These are phyloP conservation scores for Colletotrichum viniferum DNA, from an alignment of 2,329 filamentous ascomycete genomes.

Conservation along the genomic window DNA sequence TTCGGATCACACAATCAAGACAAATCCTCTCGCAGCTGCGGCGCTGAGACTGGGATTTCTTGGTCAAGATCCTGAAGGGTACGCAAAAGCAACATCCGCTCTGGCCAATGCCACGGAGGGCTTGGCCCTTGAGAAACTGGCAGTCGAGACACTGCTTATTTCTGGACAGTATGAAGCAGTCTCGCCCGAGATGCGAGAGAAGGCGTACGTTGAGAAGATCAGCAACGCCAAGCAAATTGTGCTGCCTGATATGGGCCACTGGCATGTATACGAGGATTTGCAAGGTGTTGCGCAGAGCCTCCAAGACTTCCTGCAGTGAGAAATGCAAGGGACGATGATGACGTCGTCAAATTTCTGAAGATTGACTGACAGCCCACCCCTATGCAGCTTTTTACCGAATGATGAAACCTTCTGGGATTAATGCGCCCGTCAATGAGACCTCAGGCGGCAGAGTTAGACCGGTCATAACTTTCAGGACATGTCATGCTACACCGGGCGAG, in stretches of 20 bases:
- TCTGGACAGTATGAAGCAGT: constrained; percentile 48
- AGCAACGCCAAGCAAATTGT: constrained; percentile 32
- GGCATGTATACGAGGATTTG: constrained; percentile 54
- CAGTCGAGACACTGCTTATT: constrained; percentile 41
- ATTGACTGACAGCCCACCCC: neutral
- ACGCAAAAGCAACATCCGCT: constrained; percentile 57
- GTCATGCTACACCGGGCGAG: neutral
- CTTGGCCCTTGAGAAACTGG: constrained; percentile 36
- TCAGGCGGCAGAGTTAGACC: neutral
- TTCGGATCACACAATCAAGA: constrained; percentile 37
- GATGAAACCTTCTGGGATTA: neutral
- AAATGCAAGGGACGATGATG: neutral
- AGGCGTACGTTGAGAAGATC: constrained; percentile 29
- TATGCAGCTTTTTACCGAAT: neutral
- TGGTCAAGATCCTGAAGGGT: constrained; percentile 54
- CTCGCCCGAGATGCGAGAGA: constrained; percentile 28
- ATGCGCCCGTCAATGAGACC: neutral
- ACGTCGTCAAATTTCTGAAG: neutral
- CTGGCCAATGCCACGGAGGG: constrained; percentile 42
- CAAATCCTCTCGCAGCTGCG: constrained; percentile 43
- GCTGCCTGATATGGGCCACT: constrained; percentile 50
- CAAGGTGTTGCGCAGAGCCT: constrained; percentile 36
- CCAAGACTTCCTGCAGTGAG: neutral
- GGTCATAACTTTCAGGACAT: neutral
- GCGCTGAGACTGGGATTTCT: constrained; percentile 49